Percentiles rank a stretch among this genome's conserved stretches.
Conservation (phyloP, 2,329 filamentous ascomycete genomes). For the Diaporthe sp. region DNA sequence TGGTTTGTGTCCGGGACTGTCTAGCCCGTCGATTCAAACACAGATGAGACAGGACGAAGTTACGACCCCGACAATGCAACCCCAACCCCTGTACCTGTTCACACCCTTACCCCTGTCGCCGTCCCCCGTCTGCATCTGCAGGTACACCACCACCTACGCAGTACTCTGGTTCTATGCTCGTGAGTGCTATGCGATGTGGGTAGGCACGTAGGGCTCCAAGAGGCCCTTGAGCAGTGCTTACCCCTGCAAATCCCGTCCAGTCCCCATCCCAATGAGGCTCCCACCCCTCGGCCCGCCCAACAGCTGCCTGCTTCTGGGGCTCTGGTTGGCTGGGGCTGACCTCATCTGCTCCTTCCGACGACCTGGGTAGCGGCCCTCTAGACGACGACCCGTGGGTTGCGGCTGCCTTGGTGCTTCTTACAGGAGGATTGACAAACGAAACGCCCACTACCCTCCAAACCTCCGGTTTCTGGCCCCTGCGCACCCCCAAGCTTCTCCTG, state of each 20-base stretch:
- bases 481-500: not conserved
- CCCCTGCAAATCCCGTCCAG: not conserved
- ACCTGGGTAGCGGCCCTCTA: not conserved
- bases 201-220: not conserved
- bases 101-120: not conserved
- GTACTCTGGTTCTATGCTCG: too few relatives aligned
- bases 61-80: slow-evolving; percentile 23
- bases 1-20: slow-evolving; percentile 1
- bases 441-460: slow-evolving; percentile 3
- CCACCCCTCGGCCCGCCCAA: slow-evolving; percentile 12
- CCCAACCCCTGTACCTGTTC: slow-evolving; percentile 25
- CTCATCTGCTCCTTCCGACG: slow-evolving; percentile 25
- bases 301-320: not conserved
- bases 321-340: not conserved
- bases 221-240: too few relatives aligned
- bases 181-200: too few relatives aligned
- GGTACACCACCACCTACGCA: too few relatives aligned
- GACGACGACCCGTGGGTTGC: slow-evolving; percentile 11
- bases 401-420: slow-evolving; percentile 8
- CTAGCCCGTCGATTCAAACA: slow-evolving; percentile 40
- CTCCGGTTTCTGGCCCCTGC: slow-evolving; percentile 21
- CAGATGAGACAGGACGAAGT: slow-evolving; percentile 39
- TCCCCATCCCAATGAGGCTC: slow-evolving; percentile 11
- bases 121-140: too few relatives aligned
- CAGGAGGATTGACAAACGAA: slow-evolving; percentile 27